Conservation (phyloP, 2,329 filamentous ascomycete genomes). For the Colletotrichum plurivorum region DNA sequence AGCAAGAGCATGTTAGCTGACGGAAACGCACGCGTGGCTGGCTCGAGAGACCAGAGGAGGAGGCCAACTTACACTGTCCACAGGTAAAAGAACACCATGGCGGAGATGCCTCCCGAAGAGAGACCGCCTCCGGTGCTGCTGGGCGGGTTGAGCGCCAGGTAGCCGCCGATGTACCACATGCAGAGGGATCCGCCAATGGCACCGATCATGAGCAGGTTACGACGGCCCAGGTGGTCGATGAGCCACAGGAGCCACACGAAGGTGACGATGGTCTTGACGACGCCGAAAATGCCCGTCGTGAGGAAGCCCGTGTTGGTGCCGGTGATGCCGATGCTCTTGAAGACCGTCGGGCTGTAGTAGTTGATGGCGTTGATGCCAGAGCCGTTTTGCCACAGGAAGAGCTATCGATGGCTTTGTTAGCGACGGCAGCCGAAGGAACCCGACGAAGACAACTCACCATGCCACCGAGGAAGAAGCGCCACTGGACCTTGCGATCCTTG, state of each 20-base stretch:
- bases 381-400: constrained; percentile 87
- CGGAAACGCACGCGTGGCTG: neutral
- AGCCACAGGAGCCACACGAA: constrained; percentile 78
- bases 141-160: constrained; percentile 61
- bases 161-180: constrained; percentile 73
- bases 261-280: constrained; percentile 80
- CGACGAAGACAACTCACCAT: constrained; percentile 52
- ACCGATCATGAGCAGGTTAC: constrained; percentile 75
- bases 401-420: constrained; percentile 42
- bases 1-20: neutral
- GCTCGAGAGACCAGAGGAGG: neutral
- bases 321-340: constrained; percentile 66
- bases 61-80: constrained; percentile 64
- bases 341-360: constrained; percentile 80
- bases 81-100: constrained; percentile 81
- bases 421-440: neutral
- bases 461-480: constrained; percentile 80
- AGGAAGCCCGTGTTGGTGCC: constrained; percentile 61
- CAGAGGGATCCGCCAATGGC: constrained; percentile 68
- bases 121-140: constrained; percentile 48
- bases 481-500: constrained; percentile 71
- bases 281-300: constrained; percentile 83
- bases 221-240: constrained; percentile 71
- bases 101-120: constrained; percentile 66
- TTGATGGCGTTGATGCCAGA: constrained; percentile 82